These are phyloP conservation scores for Monosporascus sp. DNA, from an alignment of 2,329 filamentous ascomycete species.

Conservation along the genomic window DNA sequence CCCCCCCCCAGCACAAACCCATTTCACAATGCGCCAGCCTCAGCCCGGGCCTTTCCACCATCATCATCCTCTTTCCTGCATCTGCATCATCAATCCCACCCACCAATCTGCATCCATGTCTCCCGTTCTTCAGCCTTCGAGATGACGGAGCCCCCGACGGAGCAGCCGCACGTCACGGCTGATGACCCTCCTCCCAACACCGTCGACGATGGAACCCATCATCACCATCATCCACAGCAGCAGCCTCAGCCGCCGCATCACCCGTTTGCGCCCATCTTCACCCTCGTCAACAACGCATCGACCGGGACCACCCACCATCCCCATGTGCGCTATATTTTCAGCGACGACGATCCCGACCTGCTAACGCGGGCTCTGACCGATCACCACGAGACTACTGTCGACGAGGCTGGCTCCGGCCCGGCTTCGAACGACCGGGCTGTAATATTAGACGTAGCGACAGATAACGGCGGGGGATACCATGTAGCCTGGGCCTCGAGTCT, in stretches of 20 bases:
- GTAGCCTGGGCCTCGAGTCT: slow-evolving; percentile 69
- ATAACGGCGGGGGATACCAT: slow-evolving; percentile 38
- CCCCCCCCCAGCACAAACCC: slow-evolving; percentile 10
- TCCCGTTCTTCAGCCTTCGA: slow-evolving; percentile 12
- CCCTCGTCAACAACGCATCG: slow-evolving; percentile 72
- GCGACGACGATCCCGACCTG: slow-evolving; percentile 79
- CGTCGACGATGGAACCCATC: slow-evolving; percentile 4
- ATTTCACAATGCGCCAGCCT: slow-evolving; percentile 22
- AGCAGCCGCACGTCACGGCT: slow-evolving; percentile 6
- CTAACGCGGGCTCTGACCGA: slow-evolving; percentile 61
- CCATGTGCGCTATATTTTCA: slow-evolving; percentile 85
- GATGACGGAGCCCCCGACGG: slow-evolving; percentile 21
- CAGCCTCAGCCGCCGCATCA: slow-evolving; percentile 11
- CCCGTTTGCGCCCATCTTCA: slow-evolving; percentile 76
- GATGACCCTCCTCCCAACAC: background rate
- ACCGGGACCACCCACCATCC: slow-evolving; percentile 75
- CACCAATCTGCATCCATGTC: slow-evolving; percentile 18
- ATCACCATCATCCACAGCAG: slow-evolving; percentile 4
- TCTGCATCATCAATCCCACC: slow-evolving; percentile 1
- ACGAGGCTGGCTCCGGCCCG: slow-evolving; percentile 22
- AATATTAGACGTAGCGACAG: slow-evolving; percentile 48
- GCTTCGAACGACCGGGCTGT: slow-evolving; percentile 39
- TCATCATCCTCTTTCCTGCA: background rate
- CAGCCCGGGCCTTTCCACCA: slow-evolving; percentile 10
- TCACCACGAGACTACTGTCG: slow-evolving; percentile 29